Evolutionary conservation across 495 filamentous ascomycete genomes (phyloP).

Genomic region (Xylaria nigripes): DNA sequence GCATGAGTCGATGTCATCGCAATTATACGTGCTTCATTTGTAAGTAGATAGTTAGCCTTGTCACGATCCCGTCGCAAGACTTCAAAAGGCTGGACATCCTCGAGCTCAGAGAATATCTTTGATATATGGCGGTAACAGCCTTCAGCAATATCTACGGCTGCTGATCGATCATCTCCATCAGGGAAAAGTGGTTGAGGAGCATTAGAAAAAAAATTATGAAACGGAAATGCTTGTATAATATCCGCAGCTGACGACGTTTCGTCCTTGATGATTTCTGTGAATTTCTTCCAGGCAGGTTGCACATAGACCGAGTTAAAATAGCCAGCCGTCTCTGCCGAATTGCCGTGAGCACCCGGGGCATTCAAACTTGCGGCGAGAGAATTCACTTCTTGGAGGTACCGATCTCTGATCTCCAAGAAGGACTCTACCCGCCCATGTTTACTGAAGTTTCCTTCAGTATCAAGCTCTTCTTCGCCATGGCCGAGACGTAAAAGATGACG

Average conservation of each 20-base stretch:
- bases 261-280: constrained; percentile 52
- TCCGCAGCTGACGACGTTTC: constrained; percentile 47
- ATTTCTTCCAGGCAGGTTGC: constrained; percentile 78
- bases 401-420: constrained; percentile 80
- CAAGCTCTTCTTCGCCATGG: constrained; percentile 89
- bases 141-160: constrained; percentile 63
- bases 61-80: constrained; percentile 80
- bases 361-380: constrained; percentile 74
- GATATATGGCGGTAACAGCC: constrained; percentile 88
- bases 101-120: constrained; percentile 86
- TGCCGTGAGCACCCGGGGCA: constrained; percentile 85
- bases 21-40: constrained; percentile 91
- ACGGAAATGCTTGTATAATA: constrained; percentile 74
- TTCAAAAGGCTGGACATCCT: constrained; percentile 92
- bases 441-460: constrained; percentile 80
- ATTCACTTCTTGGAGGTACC: constrained; percentile 76
- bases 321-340: constrained; percentile 89
- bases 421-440: constrained; percentile 94
- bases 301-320: constrained; percentile 95
- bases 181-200: constrained; percentile 82
- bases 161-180: constrained; percentile 51
- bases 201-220: constrained; percentile 80
- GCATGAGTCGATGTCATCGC: constrained; percentile 99
- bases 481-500: constrained; percentile 88
- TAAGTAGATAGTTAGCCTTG: constrained; percentile 89